A percentile compares a stretch with the other conserved stretches of the same genome.
Evolutionary conservation across 495 filamentous ascomycete species (phyloP).

Genomic region (Talaromyces ruber): DNA sequence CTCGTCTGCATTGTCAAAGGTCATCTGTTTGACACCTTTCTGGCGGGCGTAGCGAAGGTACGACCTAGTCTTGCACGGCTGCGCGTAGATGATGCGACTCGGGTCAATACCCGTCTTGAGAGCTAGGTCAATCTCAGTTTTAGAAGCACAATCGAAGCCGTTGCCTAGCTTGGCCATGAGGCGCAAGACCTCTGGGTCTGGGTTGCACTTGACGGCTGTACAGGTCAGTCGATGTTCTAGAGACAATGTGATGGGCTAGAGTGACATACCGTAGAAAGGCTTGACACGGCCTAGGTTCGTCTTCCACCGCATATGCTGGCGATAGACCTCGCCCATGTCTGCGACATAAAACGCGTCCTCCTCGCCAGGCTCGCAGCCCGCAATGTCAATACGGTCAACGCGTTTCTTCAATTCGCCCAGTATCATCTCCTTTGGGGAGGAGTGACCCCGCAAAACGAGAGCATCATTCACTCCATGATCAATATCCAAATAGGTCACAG

Average conservation of each 20-base stretch:
- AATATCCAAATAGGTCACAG: conserved; percentile 8
- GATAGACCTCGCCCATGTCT: conserved; percentile 96
- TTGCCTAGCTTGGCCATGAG: conserved; percentile 82
- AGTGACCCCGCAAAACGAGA: conserved; percentile 31
- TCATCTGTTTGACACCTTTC: conserved; percentile 92
- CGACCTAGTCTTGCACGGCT: conserved; percentile 98
- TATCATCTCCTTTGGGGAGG: conserved; percentile 53
- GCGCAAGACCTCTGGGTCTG: conserved; percentile 79
- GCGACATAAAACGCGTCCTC: conserved; percentile 98
- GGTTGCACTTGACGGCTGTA: conserved; percentile 96
- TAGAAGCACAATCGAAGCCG: conserved; percentile 97
- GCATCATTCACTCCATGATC: conserved; percentile 32
- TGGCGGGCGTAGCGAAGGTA: conserved; percentile 83
- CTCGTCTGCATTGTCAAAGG: conserved; percentile 96
- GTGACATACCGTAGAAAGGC: conserved; percentile 94
- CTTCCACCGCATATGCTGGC: conserved; percentile 98
- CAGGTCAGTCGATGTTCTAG: background rate
- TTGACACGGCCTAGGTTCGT: conserved; percentile 84
- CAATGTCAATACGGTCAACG: conserved; percentile 72
- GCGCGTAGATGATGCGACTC: conserved; percentile 93
- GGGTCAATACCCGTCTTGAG: conserved; percentile 79
- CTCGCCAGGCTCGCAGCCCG: conserved; percentile 77
- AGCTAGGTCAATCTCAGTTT: conserved; percentile 89
- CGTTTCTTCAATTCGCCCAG: conserved; percentile 72
- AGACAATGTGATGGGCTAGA: conserved; percentile 5